A percentile compares a stretch with the other conserved stretches of the same genome.
Conservation (phyloP, 2,329 filamentous ascomycete species). For the Claviceps paspali region DNA sequence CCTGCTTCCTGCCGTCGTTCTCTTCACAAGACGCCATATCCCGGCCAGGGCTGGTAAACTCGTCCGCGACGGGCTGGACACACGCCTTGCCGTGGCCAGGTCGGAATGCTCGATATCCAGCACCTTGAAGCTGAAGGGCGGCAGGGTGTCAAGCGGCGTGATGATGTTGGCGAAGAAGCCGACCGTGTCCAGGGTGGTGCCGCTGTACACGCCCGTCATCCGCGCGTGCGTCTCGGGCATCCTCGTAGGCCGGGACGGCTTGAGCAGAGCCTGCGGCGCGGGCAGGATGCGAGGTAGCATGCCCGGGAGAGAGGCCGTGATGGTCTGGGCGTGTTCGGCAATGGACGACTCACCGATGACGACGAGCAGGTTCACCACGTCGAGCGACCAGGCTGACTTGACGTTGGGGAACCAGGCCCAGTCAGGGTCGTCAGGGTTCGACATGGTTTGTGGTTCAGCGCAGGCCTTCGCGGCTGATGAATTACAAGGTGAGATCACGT, state of each 20-base stretch:
- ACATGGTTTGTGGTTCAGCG: conserved; percentile 9
- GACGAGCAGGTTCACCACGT: conserved; percentile 47
- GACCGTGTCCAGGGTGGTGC: conserved; percentile 36
- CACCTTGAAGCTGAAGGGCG: conserved; percentile 32
- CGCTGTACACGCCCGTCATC: conserved; percentile 43
- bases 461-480: background rate
- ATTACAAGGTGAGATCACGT: background rate
- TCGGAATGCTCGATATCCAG: conserved; percentile 31
- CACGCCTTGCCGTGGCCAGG: background rate
- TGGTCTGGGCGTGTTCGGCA: conserved; percentile 39
- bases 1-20: background rate
- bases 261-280: conserved; percentile 46
- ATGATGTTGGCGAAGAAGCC: conserved; percentile 49
- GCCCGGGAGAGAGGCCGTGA: conserved; percentile 42
- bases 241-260: conserved; percentile 35
- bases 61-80: background rate
- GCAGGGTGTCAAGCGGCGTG: conserved; percentile 35
- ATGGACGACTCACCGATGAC: conserved; percentile 47
- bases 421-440: conserved; percentile 11
- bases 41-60: background rate
- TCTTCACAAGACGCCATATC: background rate
- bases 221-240: conserved; percentile 39
- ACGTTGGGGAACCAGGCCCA: conserved; percentile 30
- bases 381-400: conserved; percentile 35
- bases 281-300: conserved; percentile 45